A percentile compares a stretch with the other conserved stretches of the same genome.
Conservation (phyloP, 495 filamentous ascomycete genomes). For the Aspergillus olivimuriae region DNA sequence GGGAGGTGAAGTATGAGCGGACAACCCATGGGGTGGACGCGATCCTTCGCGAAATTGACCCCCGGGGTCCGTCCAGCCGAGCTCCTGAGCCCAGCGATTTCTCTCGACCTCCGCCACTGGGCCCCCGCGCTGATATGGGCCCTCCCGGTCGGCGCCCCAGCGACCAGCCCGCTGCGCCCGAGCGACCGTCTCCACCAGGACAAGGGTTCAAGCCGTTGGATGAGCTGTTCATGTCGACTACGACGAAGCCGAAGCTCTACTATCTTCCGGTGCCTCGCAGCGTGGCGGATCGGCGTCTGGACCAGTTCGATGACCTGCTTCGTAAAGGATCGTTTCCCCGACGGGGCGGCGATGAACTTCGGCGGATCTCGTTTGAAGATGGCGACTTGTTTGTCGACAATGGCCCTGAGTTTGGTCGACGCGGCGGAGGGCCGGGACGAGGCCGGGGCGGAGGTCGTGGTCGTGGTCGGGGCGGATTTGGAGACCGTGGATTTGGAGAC, state of each 20-base stretch:
- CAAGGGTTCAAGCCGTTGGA: constrained; percentile 56
- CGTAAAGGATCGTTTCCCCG: constrained; percentile 38
- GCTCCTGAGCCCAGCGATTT: constrained; percentile 20
- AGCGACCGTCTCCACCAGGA: constrained; percentile 22
- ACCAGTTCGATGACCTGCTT: constrained; percentile 50
- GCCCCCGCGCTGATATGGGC: constrained; percentile 27
- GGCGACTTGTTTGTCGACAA: constrained; percentile 64
- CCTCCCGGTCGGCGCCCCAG: constrained; percentile 19
- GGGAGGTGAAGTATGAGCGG: constrained; percentile 66
- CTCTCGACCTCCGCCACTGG: constrained; percentile 27
- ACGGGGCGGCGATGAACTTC: constrained; percentile 56
- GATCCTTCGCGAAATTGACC: constrained; percentile 45
- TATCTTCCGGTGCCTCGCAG: constrained; percentile 48
- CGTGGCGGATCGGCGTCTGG: constrained; percentile 57
- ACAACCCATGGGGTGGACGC: constrained; percentile 51
- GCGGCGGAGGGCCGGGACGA: constrained; percentile 24
- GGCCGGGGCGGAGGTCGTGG: constrained; percentile 32
- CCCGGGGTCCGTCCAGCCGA: constrained; percentile 17
- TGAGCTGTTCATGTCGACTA: constrained; percentile 56
- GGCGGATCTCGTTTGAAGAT: constrained; percentile 75
- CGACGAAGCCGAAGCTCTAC: constrained; percentile 64
- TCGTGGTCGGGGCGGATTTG: constrained; percentile 19
- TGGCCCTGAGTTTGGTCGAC: constrained; percentile 56
- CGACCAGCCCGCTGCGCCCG: constrained; percentile 10
- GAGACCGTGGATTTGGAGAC: constrained; percentile 24